A percentile compares a stretch with the other conserved stretches of the same genome.
Conservation (phyloP, 345 rosid genomes). For the Brassica carinata region DNA sequence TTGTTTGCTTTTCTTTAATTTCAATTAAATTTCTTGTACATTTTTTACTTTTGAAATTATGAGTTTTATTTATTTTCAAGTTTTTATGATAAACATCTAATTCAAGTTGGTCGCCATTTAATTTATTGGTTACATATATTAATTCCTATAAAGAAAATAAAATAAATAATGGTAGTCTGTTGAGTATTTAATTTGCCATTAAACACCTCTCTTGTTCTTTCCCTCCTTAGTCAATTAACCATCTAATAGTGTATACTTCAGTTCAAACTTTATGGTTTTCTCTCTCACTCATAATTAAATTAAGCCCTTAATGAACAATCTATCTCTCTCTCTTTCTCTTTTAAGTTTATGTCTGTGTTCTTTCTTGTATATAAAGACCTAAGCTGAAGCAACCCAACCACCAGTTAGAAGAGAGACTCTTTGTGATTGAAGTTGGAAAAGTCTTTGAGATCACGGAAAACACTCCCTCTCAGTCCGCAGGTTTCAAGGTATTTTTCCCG, state of each 20-base stretch:
- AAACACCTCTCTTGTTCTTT: conserved; percentile 48
- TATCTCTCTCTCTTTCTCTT: conserved; percentile 40
- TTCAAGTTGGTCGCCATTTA: conserved; percentile 64
- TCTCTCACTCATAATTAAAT: conserved; percentile 67
- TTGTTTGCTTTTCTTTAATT: conserved; percentile 45
- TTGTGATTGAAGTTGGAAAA: conserved; percentile 17
- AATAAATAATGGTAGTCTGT: conserved; percentile 37
- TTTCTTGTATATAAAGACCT: conserved; percentile 58
- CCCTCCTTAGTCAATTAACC: conserved; percentile 21
- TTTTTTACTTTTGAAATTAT: conserved; percentile 48
- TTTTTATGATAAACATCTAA: conserved; percentile 33
- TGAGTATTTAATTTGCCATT: conserved; percentile 49
- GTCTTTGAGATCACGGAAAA: conserved; percentile 21
- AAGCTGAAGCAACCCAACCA: conserved; percentile 44
- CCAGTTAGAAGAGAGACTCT: conserved; percentile 33
- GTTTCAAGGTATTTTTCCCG: conserved; percentile 36
- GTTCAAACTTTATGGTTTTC: conserved; percentile 50
- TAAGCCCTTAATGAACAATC: conserved; percentile 67
- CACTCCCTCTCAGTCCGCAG: conserved; percentile 24
- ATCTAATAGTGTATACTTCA: background rate
- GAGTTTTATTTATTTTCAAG: conserved; percentile 39
- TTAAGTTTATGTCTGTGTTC: conserved; percentile 42
- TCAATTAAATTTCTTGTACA: conserved; percentile 54
- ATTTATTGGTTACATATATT: conserved; percentile 61
- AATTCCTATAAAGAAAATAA: conserved; percentile 52